Conservation (phyloP, 352 stramenopile genomes). For the Hyaloperonospora brassicae region DNA sequence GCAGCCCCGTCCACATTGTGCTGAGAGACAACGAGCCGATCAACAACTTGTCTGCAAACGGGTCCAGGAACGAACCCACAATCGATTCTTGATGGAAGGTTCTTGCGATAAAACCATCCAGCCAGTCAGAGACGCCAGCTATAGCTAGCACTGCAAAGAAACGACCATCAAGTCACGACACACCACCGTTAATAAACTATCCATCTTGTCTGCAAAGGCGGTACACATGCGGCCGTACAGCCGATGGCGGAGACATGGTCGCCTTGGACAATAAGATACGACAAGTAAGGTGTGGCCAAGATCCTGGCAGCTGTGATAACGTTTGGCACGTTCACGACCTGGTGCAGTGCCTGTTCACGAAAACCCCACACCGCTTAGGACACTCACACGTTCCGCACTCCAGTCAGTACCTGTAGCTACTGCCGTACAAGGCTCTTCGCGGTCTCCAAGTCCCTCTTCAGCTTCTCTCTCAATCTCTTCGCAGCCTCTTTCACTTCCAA, state of each 20-base stretch:
- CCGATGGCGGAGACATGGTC: constrained; percentile 58
- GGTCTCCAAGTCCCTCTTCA: constrained; percentile 47
- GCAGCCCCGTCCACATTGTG: constrained; percentile 57
- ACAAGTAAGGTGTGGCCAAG: constrained; percentile 65
- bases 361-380: constrained; percentile 4
- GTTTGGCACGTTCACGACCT: constrained; percentile 74
- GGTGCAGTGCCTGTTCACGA: constrained; percentile 40
- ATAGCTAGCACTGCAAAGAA: constrained; percentile 50
- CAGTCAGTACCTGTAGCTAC: background rate
- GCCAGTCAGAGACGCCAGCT: constrained; percentile 68
- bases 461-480: constrained; percentile 35
- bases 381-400: background rate
- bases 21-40: constrained; percentile 67
- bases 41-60: constrained; percentile 76
- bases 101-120: constrained; percentile 75
- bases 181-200: constrained; percentile 1
- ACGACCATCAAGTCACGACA: constrained; percentile 2
- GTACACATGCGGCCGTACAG: constrained; percentile 28
- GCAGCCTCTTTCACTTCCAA: constrained; percentile 25
- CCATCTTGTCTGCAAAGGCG: background rate
- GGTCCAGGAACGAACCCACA: constrained; percentile 74
- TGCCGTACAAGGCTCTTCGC: constrained; percentile 34
- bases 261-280: constrained; percentile 62
- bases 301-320: constrained; percentile 75
- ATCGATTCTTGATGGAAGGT: constrained; percentile 73